Conservation (phyloP, 2,329 filamentous ascomycete species). For the Penicillium sp. region DNA sequence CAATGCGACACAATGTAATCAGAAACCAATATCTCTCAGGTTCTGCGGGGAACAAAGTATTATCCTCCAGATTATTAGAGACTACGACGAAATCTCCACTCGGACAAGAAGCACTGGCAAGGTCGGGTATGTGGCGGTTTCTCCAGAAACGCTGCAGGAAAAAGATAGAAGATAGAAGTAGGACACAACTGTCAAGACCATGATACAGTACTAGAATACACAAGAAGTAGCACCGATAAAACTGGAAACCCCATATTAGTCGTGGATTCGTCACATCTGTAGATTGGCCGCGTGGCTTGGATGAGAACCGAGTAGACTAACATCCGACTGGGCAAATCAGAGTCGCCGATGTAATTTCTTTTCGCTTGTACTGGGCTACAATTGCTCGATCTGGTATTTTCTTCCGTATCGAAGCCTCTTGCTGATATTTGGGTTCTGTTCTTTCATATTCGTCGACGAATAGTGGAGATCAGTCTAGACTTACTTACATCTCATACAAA, state of each 20-base stretch:
- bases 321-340: conserved; percentile 9
- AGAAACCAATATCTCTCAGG: neutral
- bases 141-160: neutral
- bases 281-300: conserved; percentile 8
- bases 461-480: neutral
- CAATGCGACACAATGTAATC: neutral
- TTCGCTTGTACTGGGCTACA: neutral
- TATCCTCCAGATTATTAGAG: neutral
- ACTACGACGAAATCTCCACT: neutral
- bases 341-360: conserved; percentile 4
- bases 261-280: neutral
- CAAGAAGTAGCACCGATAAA: neutral
- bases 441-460: neutral
- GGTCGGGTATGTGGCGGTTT: neutral
- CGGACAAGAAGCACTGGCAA: neutral
- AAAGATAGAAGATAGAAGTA: neutral
- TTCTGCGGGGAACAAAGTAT: neutral
- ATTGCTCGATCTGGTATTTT: neutral
- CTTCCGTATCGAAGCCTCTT: neutral
- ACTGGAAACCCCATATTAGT: neutral
- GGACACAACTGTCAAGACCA: too few relatives aligned
- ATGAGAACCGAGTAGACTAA: conserved; percentile 6
- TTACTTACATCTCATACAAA: neutral
- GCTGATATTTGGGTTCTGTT: neutral
- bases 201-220: neutral